Conservation (phyloP, 179 eudicot species). For the Silene coronaria region DNA sequence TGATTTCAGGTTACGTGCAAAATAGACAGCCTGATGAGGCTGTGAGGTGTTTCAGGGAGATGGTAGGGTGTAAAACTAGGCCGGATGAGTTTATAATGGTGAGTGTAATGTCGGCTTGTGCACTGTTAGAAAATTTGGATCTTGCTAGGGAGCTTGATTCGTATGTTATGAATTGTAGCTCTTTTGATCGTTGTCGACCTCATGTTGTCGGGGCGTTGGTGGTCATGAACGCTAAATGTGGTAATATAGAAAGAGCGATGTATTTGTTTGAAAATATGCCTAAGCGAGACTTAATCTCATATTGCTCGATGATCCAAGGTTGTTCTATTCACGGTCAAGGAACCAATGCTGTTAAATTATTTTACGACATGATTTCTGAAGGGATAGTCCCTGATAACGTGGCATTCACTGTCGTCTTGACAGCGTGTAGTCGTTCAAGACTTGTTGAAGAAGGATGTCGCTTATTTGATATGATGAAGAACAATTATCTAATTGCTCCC, state of each 20-base stretch:
- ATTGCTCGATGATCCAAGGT: slow-evolving; percentile 62
- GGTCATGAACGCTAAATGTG: slow-evolving; percentile 67
- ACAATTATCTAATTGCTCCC: slow-evolving; percentile 34
- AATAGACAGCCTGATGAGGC: slow-evolving; percentile 50
- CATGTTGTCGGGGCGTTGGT: slow-evolving; percentile 55
- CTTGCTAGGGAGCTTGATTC: slow-evolving; percentile 54
- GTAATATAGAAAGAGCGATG: slow-evolving; percentile 50
- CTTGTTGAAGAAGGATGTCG: slow-evolving; percentile 46
- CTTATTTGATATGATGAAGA: slow-evolving; percentile 39
- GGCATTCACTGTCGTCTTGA: slow-evolving; percentile 50
- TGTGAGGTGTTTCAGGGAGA: slow-evolving; percentile 32
- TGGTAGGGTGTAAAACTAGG: slow-evolving; percentile 31
- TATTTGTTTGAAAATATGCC: slow-evolving; percentile 42
- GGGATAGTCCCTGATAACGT: slow-evolving; percentile 48
- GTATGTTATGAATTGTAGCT: slow-evolving; percentile 25
- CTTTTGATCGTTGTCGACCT: slow-evolving; percentile 28
- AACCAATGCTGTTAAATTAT: slow-evolving; percentile 38
- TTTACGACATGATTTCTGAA: slow-evolving; percentile 46
- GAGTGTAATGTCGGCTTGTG: slow-evolving; percentile 64
- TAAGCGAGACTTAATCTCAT: slow-evolving; percentile 45
- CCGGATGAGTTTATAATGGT: slow-evolving; percentile 51
- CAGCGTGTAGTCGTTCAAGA: slow-evolving; percentile 49
- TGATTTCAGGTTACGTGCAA: slow-evolving; percentile 51
- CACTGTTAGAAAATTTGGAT: slow-evolving; percentile 40
- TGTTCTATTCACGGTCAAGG: slow-evolving; percentile 47